Conservation (phyloP, 176 grass and related monocot species). For the Zoysia japonica region DNA sequence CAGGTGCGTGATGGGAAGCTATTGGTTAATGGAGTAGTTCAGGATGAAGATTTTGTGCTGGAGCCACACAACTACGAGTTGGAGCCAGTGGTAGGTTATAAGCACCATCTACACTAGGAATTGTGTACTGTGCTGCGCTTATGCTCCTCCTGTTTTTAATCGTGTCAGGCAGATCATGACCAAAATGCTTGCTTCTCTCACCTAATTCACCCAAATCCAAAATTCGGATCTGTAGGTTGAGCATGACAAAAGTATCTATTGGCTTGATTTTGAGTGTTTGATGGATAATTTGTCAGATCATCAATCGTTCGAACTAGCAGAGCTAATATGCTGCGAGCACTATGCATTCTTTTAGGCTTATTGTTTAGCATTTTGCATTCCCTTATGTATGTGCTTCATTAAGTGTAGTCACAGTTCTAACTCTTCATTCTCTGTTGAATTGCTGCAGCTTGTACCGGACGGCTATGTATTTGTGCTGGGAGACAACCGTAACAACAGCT, state of each 20-base stretch:
- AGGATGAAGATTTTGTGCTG: slow-evolving; percentile 82
- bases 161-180: background rate
- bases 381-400: background rate
- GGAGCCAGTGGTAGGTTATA: slow-evolving; percentile 62
- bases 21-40: slow-evolving; percentile 68
- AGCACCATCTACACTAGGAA: background rate
- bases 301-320: background rate
- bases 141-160: background rate
- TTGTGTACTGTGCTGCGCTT: background rate
- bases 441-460: slow-evolving; percentile 73
- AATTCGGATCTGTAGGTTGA: background rate
- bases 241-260: background rate
- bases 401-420: background rate
- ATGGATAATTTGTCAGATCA: background rate
- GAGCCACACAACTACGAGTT: slow-evolving; percentile 83
- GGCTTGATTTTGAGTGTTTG: background rate
- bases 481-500: slow-evolving; percentile 95
- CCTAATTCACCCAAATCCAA: background rate
- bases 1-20: slow-evolving; percentile 90
- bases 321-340: background rate
- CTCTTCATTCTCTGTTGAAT: background rate
- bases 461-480: slow-evolving; percentile 86
- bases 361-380: background rate
- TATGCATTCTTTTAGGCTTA: background rate
- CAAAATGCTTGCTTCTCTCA: background rate